Base-by-base conservation (phyloP, 768 basidiomycete genomes). In the Xerocomus brunneocitrinus region DNA sequence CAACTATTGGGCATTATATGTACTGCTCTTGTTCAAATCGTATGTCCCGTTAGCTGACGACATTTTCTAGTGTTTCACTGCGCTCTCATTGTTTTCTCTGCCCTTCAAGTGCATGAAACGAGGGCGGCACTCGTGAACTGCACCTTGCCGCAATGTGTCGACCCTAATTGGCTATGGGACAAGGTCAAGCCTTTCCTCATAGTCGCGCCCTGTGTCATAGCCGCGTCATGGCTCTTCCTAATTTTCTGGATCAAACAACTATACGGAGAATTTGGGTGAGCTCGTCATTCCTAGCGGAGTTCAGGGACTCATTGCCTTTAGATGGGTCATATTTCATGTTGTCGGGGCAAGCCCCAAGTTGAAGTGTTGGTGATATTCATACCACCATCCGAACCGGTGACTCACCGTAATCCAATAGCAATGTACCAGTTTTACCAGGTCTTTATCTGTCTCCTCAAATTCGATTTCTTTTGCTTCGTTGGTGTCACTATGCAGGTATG, bases 361-460 rank as follows among this genome's bases (percentile, higher is more conserved):
- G 81, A 92, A 91, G 72, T 79, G 91, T 90, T 57, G 53, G 82
- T 67, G 14, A 44, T 40, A 14, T 53, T 28, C 25, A 36, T 39
- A 9, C 49, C 24, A 9, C 8, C 8, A 12, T 35, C 9, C 19
- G 9, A 44, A 36, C 22, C n/a, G 8, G 30, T 50, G 4, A 47
- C 46, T 55, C 25, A 53, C 53, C 39, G 38, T 43, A 51, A 52
- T 35, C 57, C 39, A 49, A 49, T 57, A 92, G 90, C 79, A 31
- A 93, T 93, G 91, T 92, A 90, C 67, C 87, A 87, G 61, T 90
- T 75, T 71, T 93, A 93, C 63, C 87, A 93, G 71, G 81, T 93
- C 61, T 81, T 91, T 77, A 82, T 93, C 43, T 91, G 89, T 63
- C 77, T 93, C 49, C 80, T 93, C 61, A 93, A 91, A 67, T 91